Base-by-base conservation (phyloP, 2,329 filamentous ascomycete species). In the Pyrenophora seminiperda region DNA sequence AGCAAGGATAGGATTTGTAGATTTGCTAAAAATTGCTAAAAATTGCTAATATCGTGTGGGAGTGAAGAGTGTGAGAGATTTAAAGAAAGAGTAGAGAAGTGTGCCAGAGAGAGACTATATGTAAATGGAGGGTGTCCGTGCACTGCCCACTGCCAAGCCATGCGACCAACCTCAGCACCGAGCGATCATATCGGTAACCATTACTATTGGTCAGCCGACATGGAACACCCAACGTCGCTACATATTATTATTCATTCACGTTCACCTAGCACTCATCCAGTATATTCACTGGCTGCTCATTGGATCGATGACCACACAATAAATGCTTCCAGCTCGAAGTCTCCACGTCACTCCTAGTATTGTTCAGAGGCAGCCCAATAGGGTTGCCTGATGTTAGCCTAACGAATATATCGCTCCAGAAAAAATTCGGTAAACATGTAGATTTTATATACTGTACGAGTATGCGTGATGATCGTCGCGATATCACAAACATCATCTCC, bases 101-200 rank as follows among this genome's bases (percentile, higher is more conserved):
- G 29, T 40, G 24, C 27, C 17, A 24, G n/a, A n/a, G n/a, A n/a
- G n/a, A n/a, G 30, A 27, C 41, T 40, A 50, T 50, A 43, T 7
- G 9, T 27, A 48, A 41, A 37, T 40, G 37, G 31, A 22, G 47
- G 20, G 31, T 13, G 52, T 33, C 55, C 46, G 55, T 58, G 55
- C 55, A 36, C 4, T 15, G 49, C 55, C 46, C 48, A 55, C 4
- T 19, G 49, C 55, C 46, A 56, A 55, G 54, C 52, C 48, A 47
- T 27, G 22, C 33, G 41, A 43, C 31, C n/a, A n/a, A n/a, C n/a
- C n/a, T n/a, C n/a, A n/a, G n/a, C n/a, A n/a, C n/a, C n/a, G n/a
- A n/a, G n/a, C n/a, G n/a, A n/a, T n/a, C n/a, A n/a, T 48, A 37
- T 27, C 43, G 17, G 24, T 11, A 24, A 24, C 27, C n/a, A 41